Conservation (phyloP, 306 rosid genomes). For the Fragaria iinumae region DNA sequence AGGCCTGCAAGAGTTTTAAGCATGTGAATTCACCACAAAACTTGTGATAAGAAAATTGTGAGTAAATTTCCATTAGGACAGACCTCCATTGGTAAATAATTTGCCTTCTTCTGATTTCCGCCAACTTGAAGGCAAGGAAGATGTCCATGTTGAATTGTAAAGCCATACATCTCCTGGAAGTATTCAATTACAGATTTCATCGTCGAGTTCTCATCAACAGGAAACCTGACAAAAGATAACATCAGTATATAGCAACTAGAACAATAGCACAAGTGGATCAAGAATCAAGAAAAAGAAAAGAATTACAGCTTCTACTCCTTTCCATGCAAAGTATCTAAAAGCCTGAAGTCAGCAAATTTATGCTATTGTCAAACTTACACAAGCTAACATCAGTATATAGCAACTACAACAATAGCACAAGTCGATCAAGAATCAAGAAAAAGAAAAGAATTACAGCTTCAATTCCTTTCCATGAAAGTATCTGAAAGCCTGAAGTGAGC, state of each 20-base stretch:
- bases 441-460: background rate
- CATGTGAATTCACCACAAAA: conserved; percentile 8
- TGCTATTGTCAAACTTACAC: no score
- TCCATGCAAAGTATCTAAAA: background rate
- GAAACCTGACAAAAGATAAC: conserved; percentile 56
- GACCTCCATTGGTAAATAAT: conserved; percentile 99
- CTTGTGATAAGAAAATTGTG: background rate
- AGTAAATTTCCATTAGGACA: background rate
- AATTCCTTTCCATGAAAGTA: background rate
- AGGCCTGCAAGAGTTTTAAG: conserved; percentile 55
- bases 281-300: background rate
- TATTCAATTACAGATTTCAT: conserved; percentile 97
- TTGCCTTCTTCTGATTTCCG: conserved; percentile 95
- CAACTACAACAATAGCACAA: background rate
- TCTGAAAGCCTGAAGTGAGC: background rate
- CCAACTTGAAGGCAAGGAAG: conserved; percentile 99
- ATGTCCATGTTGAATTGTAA: conserved; percentile 85
- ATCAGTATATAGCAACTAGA: conserved; percentile 18
- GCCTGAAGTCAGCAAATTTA: background rate
- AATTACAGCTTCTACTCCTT: background rate
- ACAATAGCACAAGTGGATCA: background rate
- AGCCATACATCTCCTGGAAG: conserved; percentile 98
- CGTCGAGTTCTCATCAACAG: conserved; percentile 87
- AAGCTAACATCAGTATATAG: conserved; percentile 21
- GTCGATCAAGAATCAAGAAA: background rate